phyloP scores from a whole-genome alignment of 2,329 filamentous ascomycete genomes.

The Coniella vitis region DNA sequence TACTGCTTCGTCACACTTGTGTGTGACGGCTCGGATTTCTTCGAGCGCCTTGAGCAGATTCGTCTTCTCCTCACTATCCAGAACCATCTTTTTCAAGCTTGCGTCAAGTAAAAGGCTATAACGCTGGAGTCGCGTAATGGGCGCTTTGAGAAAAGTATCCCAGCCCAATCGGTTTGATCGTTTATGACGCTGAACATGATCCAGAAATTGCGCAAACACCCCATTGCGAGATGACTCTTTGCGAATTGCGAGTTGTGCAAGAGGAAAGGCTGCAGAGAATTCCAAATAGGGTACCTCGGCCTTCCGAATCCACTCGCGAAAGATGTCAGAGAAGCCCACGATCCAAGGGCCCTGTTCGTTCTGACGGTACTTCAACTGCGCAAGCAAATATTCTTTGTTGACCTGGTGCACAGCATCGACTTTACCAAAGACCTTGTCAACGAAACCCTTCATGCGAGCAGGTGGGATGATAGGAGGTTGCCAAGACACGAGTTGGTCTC shows the following conservation, averaged over 20 bases:
- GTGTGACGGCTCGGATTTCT: slow-evolving; percentile 82
- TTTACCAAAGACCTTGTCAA: slow-evolving; percentile 83
- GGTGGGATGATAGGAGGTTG: slow-evolving; percentile 77
- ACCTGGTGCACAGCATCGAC: slow-evolving; percentile 81
- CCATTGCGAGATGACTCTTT: slow-evolving; percentile 80
- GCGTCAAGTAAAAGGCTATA: slow-evolving; percentile 79
- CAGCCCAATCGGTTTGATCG: slow-evolving; percentile 78
- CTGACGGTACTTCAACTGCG: slow-evolving; percentile 93
- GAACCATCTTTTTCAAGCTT: slow-evolving; percentile 74
- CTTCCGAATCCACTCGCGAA: slow-evolving; percentile 96
- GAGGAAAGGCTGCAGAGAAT: slow-evolving; percentile 82
- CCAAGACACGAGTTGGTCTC: slow-evolving; percentile 66
- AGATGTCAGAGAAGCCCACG: slow-evolving; percentile 89
- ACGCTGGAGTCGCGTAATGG: slow-evolving; percentile 85
- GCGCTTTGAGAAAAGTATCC: slow-evolving; percentile 90
- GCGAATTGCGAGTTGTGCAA: slow-evolving; percentile 74
- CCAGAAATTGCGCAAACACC: slow-evolving; percentile 78
- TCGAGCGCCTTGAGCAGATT: slow-evolving; percentile 80
- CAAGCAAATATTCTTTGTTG: slow-evolving; percentile 86
- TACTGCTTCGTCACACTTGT: slow-evolving; percentile 88
- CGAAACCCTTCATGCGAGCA: slow-evolving; percentile 70
- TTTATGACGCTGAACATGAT: slow-evolving; percentile 71
- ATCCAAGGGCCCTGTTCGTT: slow-evolving; percentile 96
- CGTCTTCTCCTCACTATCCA: slow-evolving; percentile 82
- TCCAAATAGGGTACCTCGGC: slow-evolving; percentile 84